Evolutionary conservation across 2,329 filamentous ascomycete species (phyloP), one percentile per base, ranked within the genome.

Genomic region (Aureobasidium subglaciale): DNA sequence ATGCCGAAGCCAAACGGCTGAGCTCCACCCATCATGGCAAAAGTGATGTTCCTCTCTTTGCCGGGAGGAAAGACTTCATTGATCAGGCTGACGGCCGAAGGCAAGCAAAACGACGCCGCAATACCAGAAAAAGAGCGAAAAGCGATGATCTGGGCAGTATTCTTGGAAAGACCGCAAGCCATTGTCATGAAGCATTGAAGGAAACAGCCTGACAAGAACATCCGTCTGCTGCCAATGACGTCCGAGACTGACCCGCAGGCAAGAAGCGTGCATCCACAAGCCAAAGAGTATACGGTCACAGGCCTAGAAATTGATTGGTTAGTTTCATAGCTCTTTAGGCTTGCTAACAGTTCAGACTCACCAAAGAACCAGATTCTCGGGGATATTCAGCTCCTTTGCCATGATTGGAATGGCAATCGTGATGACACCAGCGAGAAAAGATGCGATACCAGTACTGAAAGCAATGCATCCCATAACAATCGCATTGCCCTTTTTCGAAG

Each of bases 1-100:
- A 80, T 58, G 0, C 70, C 73, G 56, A 78, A 81, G 0, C 79
- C 79, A 9, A 81, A 60, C 0, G 78, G 76, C 56, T 79, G 76
- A 2, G 73, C 73, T 10, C 72, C 70, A 2, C 79, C 78, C 61
- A 80, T 67, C 10, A 70, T 72, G 0, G 77, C 73, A 59, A 81
- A 80, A 0, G 72, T 78, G 9, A 79, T 66, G 58, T 82, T 81
- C 3, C 78, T 22, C 68, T 63, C 58, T 71, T 72, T 1, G 77
- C 78, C 1, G 74, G 72, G 25, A 78, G 73, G 1, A 71, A 73
- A 30, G 67, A 53, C 49, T 15, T 53, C 70, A 0, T 76, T 76
- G 56, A 81, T 73, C 45, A 80, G 72, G 43, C 70, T 71, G 0
- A 81, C 74, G 0, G 76, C 73, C 0, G 74, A 73, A 0, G 78